Evolutionary conservation across 2,329 filamentous ascomycete species (phyloP).

Genomic region (Aspergillus fumigatus): DNA sequence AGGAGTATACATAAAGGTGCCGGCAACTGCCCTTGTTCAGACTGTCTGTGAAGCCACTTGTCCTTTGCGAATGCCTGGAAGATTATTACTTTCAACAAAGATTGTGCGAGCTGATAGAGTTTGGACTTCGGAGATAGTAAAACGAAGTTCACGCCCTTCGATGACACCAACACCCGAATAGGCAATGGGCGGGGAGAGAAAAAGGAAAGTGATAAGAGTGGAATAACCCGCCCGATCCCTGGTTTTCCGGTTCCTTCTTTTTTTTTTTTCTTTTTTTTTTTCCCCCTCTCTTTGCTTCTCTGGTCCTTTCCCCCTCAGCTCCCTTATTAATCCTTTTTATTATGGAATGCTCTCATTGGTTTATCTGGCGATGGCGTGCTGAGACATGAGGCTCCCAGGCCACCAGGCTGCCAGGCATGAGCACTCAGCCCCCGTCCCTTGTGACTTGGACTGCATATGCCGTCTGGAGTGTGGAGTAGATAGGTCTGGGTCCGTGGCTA

Average conservation of each 20-base stretch:
- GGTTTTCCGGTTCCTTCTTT: neutral
- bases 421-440: neutral
- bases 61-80: neutral
- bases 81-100: neutral
- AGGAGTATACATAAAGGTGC: neutral
- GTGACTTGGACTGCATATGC: neutral
- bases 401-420: neutral
- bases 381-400: neutral
- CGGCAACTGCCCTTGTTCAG: neutral
- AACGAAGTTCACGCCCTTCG: constrained; percentile 3
- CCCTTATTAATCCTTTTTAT: neutral
- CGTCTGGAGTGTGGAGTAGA: neutral
- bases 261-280: neutral
- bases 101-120: neutral
- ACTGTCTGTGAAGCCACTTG: neutral
- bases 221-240: constrained; percentile 1
- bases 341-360: neutral
- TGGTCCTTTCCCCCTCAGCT: neutral
- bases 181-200: constrained; percentile 21
- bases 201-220: constrained; percentile 18
- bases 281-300: neutral
- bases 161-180: constrained; percentile 15
- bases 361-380: neutral
- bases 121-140: neutral
- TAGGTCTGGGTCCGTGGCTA: neutral